Percentiles rank a stretch among this genome's conserved stretches.
Conservation (phyloP, 2,329 filamentous ascomycete genomes). For the Clarireedia hainanense region DNA sequence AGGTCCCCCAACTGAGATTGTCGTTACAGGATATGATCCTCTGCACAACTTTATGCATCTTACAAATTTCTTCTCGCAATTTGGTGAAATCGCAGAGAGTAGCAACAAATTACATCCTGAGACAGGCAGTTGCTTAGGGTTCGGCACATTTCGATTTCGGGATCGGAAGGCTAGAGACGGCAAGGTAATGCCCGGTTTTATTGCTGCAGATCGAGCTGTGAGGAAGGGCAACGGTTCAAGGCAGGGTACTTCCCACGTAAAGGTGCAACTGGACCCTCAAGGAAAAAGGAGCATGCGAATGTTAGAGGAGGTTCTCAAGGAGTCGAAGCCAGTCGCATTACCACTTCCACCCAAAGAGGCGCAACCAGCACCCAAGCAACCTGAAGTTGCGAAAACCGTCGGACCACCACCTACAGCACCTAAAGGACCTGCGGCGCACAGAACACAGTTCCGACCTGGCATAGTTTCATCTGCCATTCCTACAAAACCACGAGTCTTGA, state of each 20-base stretch:
- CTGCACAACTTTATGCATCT: constrained; percentile 74
- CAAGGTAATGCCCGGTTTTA: constrained; percentile 57
- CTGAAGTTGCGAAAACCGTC: constrained; percentile 38
- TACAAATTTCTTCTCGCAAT: constrained; percentile 66
- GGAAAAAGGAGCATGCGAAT: constrained; percentile 73
- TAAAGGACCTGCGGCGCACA: constrained; percentile 54
- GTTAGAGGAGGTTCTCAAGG: constrained; percentile 66
- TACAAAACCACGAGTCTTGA: constrained; percentile 40
- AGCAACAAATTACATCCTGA: constrained; percentile 93
- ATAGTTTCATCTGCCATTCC: constrained; percentile 28
- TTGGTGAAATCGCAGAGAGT: constrained; percentile 81
- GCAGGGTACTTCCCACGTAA: constrained; percentile 69
- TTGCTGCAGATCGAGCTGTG: constrained; percentile 75
- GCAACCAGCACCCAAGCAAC: constrained; percentile 27
- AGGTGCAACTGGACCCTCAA: constrained; percentile 83
- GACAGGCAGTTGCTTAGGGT: constrained; percentile 87
- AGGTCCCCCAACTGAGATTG: constrained; percentile 80
- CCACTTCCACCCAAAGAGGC: constrained; percentile 28
- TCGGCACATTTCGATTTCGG: constrained; percentile 84
- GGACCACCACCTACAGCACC: constrained; percentile 78
- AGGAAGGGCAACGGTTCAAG: constrained; percentile 69
- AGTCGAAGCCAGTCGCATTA: constrained; percentile 39
- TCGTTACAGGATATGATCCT: constrained; percentile 95
- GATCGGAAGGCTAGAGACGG: constrained; percentile 47
- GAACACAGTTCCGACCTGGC: constrained; percentile 24